Base-by-base conservation (phyloP, 2,329 filamentous ascomycete species). In the Xylariaceae sp. region DNA sequence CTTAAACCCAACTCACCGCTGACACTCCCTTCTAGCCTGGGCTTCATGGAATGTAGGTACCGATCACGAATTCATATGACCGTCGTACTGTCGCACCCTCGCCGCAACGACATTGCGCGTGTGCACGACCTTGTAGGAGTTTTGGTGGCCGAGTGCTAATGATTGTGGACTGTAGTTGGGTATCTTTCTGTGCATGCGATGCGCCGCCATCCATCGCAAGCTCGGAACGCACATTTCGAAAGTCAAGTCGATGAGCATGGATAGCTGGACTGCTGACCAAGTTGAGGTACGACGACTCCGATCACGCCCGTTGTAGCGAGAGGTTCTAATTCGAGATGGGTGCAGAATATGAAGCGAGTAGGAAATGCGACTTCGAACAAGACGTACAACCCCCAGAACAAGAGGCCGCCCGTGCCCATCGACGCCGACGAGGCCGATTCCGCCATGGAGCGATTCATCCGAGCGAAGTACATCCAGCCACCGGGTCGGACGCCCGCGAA, bases 231-330 rank as follows among this genome's bases (percentile, higher is more conserved):
- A 99, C 75, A 91, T 99, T 64, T 97, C 92, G 66, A 99, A 99
- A 75, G 92, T 99, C 79, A 99, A 99, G 76, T 97, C 92, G 44
- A 76, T 99, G 77, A 97, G 89, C 74, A 97, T 99, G 92, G 94
- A 99, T 76, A 94, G 88, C 67, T 99, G 94, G 94, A 87, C 89
- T 53, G 88, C 88, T 70, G 94, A 97, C 62, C 94, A 99, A 77
- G 92, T 99, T 64, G 94, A 99, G 77, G 92, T 96, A 79, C 76
- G 84, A 50, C 51, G 76, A 55, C 60, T 42, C 51, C 35, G 13
- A 39, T 17, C 15, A 48, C 35, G 48, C 44, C 17, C 30, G 7
- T 52, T 49, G n/a, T 56, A 60, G 67, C 56, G 65, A 58, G 52
- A 48, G 18, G 51, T 57, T 59, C 61, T 66, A 63, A 65, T 56